These are phyloP conservation scores for Abrus precatorius DNA, from an alignment of 306 rosid species.

Conservation along the genomic window DNA sequence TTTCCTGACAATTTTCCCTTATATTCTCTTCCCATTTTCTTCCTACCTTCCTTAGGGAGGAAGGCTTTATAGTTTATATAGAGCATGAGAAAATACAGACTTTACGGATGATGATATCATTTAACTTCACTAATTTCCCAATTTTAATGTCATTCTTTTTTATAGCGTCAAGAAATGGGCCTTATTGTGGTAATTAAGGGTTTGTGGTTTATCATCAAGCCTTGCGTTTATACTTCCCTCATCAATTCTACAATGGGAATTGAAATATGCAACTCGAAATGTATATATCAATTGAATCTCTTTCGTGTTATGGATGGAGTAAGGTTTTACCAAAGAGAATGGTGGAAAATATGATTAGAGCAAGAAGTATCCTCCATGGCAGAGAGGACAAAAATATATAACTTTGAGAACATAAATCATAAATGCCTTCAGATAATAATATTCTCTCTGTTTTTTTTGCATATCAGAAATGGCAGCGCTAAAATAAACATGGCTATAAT, in stretches of 20 bases:
- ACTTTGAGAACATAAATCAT: neutral
- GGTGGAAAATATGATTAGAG: neutral
- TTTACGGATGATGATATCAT: constrained; percentile 42
- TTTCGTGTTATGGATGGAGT: neutral
- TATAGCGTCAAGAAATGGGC: neutral
- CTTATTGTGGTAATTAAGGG: neutral
- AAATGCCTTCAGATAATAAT: neutral
- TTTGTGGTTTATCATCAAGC: neutral
- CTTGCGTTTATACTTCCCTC: constrained; percentile 2
- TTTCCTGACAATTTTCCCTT: neutral
- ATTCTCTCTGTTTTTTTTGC: neutral
- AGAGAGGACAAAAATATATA: too few relatives aligned
- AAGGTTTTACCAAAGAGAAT: neutral
- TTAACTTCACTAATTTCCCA: constrained; percentile 22
- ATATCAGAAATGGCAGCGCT: too few relatives aligned
- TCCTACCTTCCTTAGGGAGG: neutral
- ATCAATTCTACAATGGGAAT: neutral
- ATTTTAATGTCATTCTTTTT: constrained; percentile 33
- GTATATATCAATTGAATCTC: too few relatives aligned
- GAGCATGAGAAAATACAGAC: constrained; percentile 44
- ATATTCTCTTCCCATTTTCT: neutral
- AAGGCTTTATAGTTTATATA: constrained; percentile 25
- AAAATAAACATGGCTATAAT: too few relatives aligned
- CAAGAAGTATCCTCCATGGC: too few relatives aligned
- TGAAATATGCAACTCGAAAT: too few relatives aligned